phyloP scores from a whole-genome alignment of 306 rosid genomes.

The Cucurbita ficifolia region DNA sequence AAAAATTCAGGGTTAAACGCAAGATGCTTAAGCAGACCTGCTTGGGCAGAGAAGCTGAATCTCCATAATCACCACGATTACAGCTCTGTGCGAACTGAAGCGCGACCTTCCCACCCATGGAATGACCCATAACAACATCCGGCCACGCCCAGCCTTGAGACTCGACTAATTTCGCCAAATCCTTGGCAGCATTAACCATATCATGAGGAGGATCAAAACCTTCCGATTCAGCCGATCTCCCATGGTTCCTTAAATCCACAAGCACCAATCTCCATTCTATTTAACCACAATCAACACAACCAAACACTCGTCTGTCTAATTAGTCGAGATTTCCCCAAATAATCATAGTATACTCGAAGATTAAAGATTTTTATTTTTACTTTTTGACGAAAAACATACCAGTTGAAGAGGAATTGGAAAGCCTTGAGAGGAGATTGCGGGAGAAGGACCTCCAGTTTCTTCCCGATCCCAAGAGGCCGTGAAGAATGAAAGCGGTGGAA shows the following conservation, averaged over 20 bases:
- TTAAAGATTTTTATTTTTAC: too few relatives aligned
- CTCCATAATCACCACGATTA: conserved; percentile 54
- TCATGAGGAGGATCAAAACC: conserved; percentile 51
- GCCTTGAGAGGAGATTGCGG: conserved; percentile 40
- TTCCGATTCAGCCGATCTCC: conserved; percentile 46
- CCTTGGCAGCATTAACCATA: conserved; percentile 57
- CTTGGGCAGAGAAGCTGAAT: conserved; percentile 40
- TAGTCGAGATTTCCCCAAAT: not conserved
- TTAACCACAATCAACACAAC: not conserved
- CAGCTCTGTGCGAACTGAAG: conserved; percentile 54
- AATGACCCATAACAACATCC: conserved; percentile 80
- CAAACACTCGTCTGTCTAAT: not conserved
- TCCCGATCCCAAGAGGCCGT: conserved; percentile 70
- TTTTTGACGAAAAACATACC: conserved; percentile 20
- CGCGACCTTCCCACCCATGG: conserved; percentile 89
- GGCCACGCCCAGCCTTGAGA: conserved; percentile 80
- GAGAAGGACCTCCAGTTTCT: conserved; percentile 85
- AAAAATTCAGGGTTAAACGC: not conserved
- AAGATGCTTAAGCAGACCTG: conserved; percentile 36
- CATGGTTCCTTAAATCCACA: conserved; percentile 85
- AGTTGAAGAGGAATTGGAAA: conserved; percentile 47
- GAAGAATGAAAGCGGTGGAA: conserved; percentile 64
- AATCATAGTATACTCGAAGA: not conserved
- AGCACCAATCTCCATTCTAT: conserved; percentile 74
- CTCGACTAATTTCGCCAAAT: conserved; percentile 57